Evolutionary conservation across 306 rosid species (phyloP).

Genomic region (Cotoneaster glaucophyllus): DNA sequence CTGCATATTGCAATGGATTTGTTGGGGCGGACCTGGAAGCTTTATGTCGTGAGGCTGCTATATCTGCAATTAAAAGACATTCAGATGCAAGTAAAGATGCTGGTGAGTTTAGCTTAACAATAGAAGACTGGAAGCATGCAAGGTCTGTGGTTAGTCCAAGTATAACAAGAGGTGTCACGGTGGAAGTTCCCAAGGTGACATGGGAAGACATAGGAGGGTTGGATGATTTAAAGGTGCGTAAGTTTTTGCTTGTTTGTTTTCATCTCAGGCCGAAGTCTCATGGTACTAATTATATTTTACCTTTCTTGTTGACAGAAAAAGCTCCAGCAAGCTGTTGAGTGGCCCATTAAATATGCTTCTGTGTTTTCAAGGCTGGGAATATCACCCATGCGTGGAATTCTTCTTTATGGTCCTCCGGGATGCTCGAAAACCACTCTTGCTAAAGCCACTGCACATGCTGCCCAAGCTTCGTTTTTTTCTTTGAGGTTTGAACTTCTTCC

Average conservation of each 20-base stretch:
- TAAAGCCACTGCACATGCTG: constrained; percentile 92
- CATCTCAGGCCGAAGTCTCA: constrained; percentile 13
- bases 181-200: constrained; percentile 80
- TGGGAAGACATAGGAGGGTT: constrained; percentile 96
- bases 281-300: neutral
- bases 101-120: constrained; percentile 30
- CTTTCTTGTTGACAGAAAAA: constrained; percentile 50
- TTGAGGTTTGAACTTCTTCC: constrained; percentile 54
- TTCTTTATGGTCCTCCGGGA: constrained; percentile 96
- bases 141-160: constrained; percentile 67
- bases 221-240: constrained; percentile 73
- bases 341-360: constrained; percentile 78
- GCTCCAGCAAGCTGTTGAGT: constrained; percentile 85
- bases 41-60: constrained; percentile 66
- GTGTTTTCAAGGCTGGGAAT: constrained; percentile 70
- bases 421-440: constrained; percentile 96
- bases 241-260: neutral
- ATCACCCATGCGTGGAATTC: constrained; percentile 85
- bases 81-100: constrained; percentile 38
- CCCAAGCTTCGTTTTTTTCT: constrained; percentile 87
- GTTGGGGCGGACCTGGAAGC: constrained; percentile 96
- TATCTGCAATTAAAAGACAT: constrained; percentile 46
- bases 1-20: constrained; percentile 86
- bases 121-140: constrained; percentile 80
- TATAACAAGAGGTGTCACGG: constrained; percentile 84